Evolutionary conservation across 352 stramenopile genomes (phyloP).

Genomic region (Phytophthora colocasiae): DNA sequence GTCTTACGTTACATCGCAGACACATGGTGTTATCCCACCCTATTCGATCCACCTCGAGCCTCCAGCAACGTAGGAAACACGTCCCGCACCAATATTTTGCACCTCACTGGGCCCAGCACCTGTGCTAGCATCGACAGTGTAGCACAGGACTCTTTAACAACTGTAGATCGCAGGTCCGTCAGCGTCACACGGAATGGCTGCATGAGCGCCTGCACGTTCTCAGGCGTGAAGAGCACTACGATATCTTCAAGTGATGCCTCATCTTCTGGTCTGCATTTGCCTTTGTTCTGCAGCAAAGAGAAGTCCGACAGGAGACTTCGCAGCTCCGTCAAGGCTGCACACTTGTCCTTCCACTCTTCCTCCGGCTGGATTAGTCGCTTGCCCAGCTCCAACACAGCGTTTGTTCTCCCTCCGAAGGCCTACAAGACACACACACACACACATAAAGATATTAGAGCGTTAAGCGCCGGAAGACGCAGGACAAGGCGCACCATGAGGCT

Average conservation of each 20-base stretch:
- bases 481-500: constrained; percentile 56
- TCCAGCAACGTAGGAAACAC: constrained; percentile 71
- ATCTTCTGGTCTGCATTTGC: background rate
- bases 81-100: constrained; percentile 66
- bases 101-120: constrained; percentile 43
- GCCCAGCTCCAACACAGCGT: constrained; percentile 54
- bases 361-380: constrained; percentile 58
- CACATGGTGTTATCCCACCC: constrained; percentile 34
- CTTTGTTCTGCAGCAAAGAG: constrained; percentile 11
- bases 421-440: constrained; percentile 15
- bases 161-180: constrained; percentile 60
- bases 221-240: constrained; percentile 41
- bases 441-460: constrained; percentile 3
- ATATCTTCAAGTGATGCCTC: background rate
- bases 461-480: background rate
- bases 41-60: constrained; percentile 58
- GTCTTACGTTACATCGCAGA: background rate
- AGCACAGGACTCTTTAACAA: constrained; percentile 69
- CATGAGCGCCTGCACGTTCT: constrained; percentile 63
- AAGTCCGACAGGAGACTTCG: constrained; percentile 39
- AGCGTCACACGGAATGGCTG: constrained; percentile 68
- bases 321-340: constrained; percentile 55
- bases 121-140: constrained; percentile 52
- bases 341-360: constrained; percentile 71
- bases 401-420: constrained; percentile 59